Evolutionary conservation across 2,329 filamentous ascomycete species (phyloP), one percentile per base, ranked within the genome.

Genomic region (Zasmidium citrigriseum): DNA sequence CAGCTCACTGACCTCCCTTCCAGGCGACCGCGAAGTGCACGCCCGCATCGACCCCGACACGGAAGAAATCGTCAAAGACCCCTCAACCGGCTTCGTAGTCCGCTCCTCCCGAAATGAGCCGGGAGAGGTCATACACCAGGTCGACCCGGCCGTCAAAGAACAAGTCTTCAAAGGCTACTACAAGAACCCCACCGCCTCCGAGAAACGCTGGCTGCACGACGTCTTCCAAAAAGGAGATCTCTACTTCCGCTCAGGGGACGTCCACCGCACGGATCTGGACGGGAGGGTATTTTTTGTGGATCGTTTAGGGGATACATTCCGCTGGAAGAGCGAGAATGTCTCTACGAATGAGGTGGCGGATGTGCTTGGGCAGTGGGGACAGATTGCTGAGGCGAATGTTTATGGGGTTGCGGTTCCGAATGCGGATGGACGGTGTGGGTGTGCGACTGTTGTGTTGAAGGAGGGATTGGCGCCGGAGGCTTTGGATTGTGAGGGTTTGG

Each of bases 361-460:
- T 67, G 84, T 85, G 0, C 73, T 96, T 0, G 88, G 89, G 4
- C 75, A 78, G 0, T 88, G 91, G 69, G 79, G 85, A 0, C 78
- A 80, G 1, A 82, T 96, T 20, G 79, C 83, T 21, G 91, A 96
- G 75, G 88, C 89, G 41, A 96, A 93, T 66, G 91, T 96, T 24
- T 96, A 96, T 69, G 92, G 91, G 34, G 89, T 96, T 1, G 75
- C 85, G 24, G 76, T 96, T 7, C 91, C 91, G 0, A 82, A 89
- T 63, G 90, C 95, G 67, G 91, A 96, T 69, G 91, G 91, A 18
- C 83, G 91, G 25, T 91, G 90, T 0, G 91, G 91, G 1, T 96
- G 91, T 67, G 91, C 87, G 0, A 89, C 89, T 12, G 74, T 95
- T 1, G 77, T 83, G 20, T 77, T 85, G 25, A 77, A 78, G 21